phyloP scores from a whole-genome alignment of 2,329 filamentous ascomycete species.

The Tolypocladium amazonense region DNA sequence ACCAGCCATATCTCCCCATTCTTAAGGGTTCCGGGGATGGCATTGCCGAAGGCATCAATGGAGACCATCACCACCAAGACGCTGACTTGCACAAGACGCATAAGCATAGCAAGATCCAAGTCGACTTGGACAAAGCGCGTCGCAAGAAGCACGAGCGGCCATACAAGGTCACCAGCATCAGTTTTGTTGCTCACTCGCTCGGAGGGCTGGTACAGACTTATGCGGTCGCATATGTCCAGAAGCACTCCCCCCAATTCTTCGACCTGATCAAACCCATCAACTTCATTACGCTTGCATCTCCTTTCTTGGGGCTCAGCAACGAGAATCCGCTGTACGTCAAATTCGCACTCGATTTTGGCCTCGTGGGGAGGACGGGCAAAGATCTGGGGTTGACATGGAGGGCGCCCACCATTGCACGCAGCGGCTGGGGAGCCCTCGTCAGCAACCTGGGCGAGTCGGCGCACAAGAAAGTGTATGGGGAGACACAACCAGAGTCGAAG shows the following conservation, averaged over 20 bases:
- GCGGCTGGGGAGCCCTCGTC: slow-evolving; percentile 81
- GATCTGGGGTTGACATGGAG: slow-evolving; percentile 93
- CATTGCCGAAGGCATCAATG: slow-evolving; percentile 27
- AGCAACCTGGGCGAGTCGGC: slow-evolving; percentile 65
- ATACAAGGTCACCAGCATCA: slow-evolving; percentile 88
- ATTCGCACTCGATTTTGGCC: slow-evolving; percentile 89
- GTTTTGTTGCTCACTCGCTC: slow-evolving; percentile 85
- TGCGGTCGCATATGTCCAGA: slow-evolving; percentile 91
- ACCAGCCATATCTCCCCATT: slow-evolving; percentile 74
- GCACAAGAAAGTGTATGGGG: slow-evolving; percentile 46
- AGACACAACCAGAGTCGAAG: slow-evolving; percentile 69
- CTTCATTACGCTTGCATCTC: slow-evolving; percentile 79
- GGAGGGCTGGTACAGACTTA: slow-evolving; percentile 88
- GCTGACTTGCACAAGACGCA: slow-evolving; percentile 41
- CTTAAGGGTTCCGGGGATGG: slow-evolving; percentile 38
- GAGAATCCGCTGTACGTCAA: slow-evolving; percentile 97
- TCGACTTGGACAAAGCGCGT: slow-evolving; percentile 42
- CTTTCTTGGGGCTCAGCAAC: slow-evolving; percentile 85
- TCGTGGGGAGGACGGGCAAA: slow-evolving; percentile 92
- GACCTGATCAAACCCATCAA: slow-evolving; percentile 77
- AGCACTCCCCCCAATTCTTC: slow-evolving; percentile 88
- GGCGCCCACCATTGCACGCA: slow-evolving; percentile 73
- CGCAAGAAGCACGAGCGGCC: slow-evolving; percentile 37
- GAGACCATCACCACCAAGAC: slow-evolving; percentile 26
- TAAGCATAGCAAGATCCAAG: slow-evolving; percentile 50